Evolutionary conservation across 1,284 basidiomycete species (phyloP).

Genomic region (Marasmius sp.): DNA sequence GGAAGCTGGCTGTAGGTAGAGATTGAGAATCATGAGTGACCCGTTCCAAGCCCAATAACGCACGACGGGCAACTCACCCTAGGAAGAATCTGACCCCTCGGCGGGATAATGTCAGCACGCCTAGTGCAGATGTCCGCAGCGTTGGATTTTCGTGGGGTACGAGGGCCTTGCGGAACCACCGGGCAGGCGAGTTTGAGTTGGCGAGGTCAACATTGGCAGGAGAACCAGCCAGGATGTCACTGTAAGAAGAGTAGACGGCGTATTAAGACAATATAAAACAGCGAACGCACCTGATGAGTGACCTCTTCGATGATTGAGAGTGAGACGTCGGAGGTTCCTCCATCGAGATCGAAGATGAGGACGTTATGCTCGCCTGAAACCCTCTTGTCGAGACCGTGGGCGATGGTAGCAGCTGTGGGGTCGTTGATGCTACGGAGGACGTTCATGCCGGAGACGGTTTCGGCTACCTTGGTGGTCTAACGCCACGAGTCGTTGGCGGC

Average conservation of each 20-base stretch:
- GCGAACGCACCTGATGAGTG: too few relatives aligned
- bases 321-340: slow-evolving; percentile 82
- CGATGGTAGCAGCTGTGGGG: slow-evolving; percentile 59
- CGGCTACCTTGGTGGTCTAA: slow-evolving; percentile 82
- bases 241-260: too few relatives aligned
- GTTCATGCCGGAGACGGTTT: slow-evolving; percentile 73
- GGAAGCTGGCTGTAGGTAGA: slow-evolving; percentile 47
- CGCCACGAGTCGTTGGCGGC: slow-evolving; percentile 69
- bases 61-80: slow-evolving; percentile 44
- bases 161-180: too few relatives aligned
- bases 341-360: slow-evolving; percentile 87
- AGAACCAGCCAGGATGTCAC: too few relatives aligned
- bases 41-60: slow-evolving; percentile 4
- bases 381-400: slow-evolving; percentile 77
- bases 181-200: too few relatives aligned
- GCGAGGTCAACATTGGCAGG: too few relatives aligned
- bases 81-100: slow-evolving; percentile 43
- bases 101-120: slow-evolving; percentile 92
- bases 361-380: slow-evolving; percentile 71
- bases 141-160: too few relatives aligned
- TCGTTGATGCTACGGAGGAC: slow-evolving; percentile 72
- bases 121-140: too few relatives aligned
- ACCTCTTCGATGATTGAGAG: slow-evolving; percentile 76
- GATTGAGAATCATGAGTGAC: slow-evolving; percentile 64
- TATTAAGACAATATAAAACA: too few relatives aligned